Evolutionary conservation across 768 basidiomycete species (phyloP), one percentile per base, ranked within the genome.

Genomic region (Postia placenta): DNA sequence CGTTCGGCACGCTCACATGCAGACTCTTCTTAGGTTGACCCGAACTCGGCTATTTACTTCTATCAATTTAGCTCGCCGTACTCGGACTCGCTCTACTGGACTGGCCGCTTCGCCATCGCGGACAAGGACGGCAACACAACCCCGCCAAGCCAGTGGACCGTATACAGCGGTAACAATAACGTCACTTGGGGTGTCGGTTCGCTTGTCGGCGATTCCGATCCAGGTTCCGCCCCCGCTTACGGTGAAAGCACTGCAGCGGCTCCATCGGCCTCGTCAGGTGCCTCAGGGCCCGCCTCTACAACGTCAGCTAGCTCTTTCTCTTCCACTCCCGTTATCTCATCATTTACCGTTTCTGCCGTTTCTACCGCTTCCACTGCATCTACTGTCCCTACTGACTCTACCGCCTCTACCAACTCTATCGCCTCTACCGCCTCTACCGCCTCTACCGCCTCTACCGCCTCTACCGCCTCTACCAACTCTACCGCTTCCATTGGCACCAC

Each of bases 81-180:
- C 5, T 60, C 77, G 0, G 1, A 65, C 30, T 60, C 69, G 60
- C 63, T 68, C 28, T 55, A 58, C 20, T 92, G 89, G 89, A 86
- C 87, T 2, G 80, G 78, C 14, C 84, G 89, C 20, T 91, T 89
- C 72, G 69, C 83, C 28, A 87, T 92, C 59, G 79, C 83, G 2
- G 75, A 73, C 27, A 39, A 73, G 3, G 56, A 63, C 22, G 80
- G 78, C 11, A 53, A 65, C 6, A 68, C 73, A 45, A 71, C 71
- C 2, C 57, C 79, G 3, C 73, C 87, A 0, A 48, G 75, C 15
- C 71, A 86, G 48, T 28, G 68, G 11, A 76, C 64, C 0, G 82
- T 89, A 56, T 78, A 81, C 5, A 61, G 67, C 9, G 53, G 62
- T 22, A n/a, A n/a, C n/a, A 27, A 53, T 0, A 33, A 64, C 12